Conservation (phyloP, 1,284 basidiomycete genomes). For the Trametes hirsuta region DNA sequence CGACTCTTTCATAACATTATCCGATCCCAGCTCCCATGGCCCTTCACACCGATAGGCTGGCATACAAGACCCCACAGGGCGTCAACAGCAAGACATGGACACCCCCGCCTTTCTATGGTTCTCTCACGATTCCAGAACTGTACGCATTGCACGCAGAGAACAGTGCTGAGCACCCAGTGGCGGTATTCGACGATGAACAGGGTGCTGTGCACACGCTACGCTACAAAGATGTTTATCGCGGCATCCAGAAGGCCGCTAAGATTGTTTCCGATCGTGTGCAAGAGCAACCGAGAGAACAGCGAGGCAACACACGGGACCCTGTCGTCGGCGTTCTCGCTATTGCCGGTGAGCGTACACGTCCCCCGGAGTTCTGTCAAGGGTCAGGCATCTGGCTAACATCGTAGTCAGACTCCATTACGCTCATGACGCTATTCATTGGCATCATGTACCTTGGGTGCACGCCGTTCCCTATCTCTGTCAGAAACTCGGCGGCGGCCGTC, state of each 20-base stretch:
- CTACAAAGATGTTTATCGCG: slow-evolving; percentile 34
- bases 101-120: slow-evolving; percentile 39
- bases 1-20: too few species aligned
- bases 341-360: slow-evolving; percentile 19
- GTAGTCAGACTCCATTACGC: slow-evolving; percentile 30
- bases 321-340: slow-evolving; percentile 30
- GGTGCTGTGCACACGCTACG: slow-evolving; percentile 25
- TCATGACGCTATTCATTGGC: slow-evolving; percentile 25
- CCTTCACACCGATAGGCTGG: neutral
- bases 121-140: slow-evolving; percentile 39
- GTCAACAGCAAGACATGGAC: slow-evolving; percentile 31
- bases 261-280: slow-evolving; percentile 8
- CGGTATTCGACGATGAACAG: slow-evolving; percentile 34
- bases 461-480: slow-evolving; percentile 35
- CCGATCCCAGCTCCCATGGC: too few species aligned
- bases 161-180: slow-evolving; percentile 39
- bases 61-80: slow-evolving; percentile 8
- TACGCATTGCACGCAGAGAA: slow-evolving; percentile 40
- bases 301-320: slow-evolving; percentile 5
- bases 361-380: neutral
- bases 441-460: slow-evolving; percentile 35
- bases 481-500: slow-evolving; percentile 37
- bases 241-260: slow-evolving; percentile 25
- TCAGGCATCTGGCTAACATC: neutral
- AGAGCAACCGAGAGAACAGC: slow-evolving; percentile 5